Conservation (phyloP, 106 monocot genomes). For the Alisma plantagoaquatica region DNA sequence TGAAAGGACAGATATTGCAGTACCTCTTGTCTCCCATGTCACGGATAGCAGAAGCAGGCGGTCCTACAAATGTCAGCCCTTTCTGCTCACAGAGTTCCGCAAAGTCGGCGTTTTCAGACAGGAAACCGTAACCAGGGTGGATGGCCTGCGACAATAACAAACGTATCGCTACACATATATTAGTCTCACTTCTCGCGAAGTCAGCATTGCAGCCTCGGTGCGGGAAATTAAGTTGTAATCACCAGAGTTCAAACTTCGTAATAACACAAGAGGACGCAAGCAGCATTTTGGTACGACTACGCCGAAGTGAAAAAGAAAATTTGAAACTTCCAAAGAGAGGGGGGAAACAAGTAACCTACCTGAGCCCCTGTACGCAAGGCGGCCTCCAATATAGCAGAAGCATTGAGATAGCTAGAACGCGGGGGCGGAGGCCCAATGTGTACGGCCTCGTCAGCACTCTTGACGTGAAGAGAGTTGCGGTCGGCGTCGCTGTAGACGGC, state of each 20-base stretch:
- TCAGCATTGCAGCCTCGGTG: no score
- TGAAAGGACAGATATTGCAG: no score
- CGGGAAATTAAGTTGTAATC: no score
- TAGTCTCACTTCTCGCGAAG: no score
- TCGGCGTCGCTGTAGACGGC: slow-evolving; percentile 98
- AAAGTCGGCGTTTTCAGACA: slow-evolving; percentile 94
- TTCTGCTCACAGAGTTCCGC: slow-evolving; percentile 81
- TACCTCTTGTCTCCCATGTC: slow-evolving; percentile 99
- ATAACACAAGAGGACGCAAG: no score
- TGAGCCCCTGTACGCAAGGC: slow-evolving; percentile 76
- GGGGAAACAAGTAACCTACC: slow-evolving; percentile 17
- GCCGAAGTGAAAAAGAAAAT: not conserved
- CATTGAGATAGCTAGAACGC: slow-evolving; percentile 69
- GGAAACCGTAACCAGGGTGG: slow-evolving; percentile 96
- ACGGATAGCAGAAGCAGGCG: slow-evolving; percentile 94
- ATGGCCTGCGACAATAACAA: slow-evolving; percentile 45
- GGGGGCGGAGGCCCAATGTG: slow-evolving; percentile 82
- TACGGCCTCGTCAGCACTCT: slow-evolving; percentile 78
- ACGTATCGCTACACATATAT: not conserved
- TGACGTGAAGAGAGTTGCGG: slow-evolving; percentile 51
- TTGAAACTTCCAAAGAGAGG: not conserved
- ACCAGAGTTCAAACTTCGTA: no score
- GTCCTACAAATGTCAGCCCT: slow-evolving; percentile 90
- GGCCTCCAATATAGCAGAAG: slow-evolving; percentile 66
- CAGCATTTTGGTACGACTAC: no score